Percentiles rank a stretch among this genome's conserved stretches.
Evolutionary conservation across 2,329 filamentous ascomycete species (phyloP).

Genomic region (Neonectria punicea): DNA sequence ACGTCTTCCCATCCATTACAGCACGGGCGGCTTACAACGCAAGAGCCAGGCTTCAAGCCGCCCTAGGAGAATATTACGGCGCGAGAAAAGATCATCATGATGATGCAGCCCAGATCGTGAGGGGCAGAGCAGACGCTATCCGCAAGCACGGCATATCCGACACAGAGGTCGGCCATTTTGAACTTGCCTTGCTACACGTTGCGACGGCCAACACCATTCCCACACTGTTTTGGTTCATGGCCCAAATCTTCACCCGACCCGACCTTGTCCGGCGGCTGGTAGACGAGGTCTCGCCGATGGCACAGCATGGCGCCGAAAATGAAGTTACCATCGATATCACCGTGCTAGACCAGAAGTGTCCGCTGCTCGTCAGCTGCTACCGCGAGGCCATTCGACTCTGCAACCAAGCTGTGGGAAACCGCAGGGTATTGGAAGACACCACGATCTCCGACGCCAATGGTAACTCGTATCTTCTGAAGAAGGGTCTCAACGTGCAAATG

Average conservation of each 20-base stretch:
- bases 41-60: conserved; percentile 19
- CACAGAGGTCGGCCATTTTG: conserved; percentile 26
- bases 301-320: conserved; percentile 4
- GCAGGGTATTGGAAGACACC: conserved; percentile 28
- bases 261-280: conserved; percentile 44
- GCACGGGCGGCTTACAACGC: conserved; percentile 21
- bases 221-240: conserved; percentile 51
- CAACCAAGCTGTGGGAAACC: conserved; percentile 26
- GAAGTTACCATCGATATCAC: conserved; percentile 47
- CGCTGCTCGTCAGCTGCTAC: conserved; percentile 41
- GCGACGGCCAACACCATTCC: conserved; percentile 52
- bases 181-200: conserved; percentile 46
- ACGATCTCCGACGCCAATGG: conserved; percentile 24
- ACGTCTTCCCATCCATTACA: conserved; percentile 25
- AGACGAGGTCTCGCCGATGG: conserved; percentile 41
- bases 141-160: conserved; percentile 1
- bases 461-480: conserved; percentile 29
- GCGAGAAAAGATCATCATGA: conserved; percentile 18
- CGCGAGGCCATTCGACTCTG: conserved; percentile 19
- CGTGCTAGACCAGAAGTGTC: conserved; percentile 51
- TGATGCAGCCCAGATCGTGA: conserved; percentile 45
- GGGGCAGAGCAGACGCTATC: conserved; percentile 8
- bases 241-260: conserved; percentile 44
- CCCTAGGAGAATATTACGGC: conserved; percentile 23
- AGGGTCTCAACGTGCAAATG: conserved; percentile 28